Base-by-base conservation (phyloP, 495 filamentous ascomycete genomes). In the Trichoderma asperelloides region DNA sequence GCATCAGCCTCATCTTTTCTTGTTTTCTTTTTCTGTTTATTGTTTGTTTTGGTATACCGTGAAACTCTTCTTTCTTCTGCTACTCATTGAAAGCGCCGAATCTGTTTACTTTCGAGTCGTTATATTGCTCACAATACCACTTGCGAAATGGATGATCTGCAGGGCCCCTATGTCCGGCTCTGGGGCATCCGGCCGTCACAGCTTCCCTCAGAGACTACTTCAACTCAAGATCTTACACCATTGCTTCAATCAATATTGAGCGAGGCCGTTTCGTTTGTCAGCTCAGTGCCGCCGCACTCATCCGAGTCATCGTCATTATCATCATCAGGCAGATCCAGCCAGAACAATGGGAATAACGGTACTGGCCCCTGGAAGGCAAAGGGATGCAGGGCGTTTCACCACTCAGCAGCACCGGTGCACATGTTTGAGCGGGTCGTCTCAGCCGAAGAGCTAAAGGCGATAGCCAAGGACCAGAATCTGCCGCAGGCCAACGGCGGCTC, bases 201-300 rank as follows among this genome's bases (percentile, higher is more conserved):
- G 40, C 78, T 82, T 2, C 81, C 81, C 1, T 23, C 71, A 0
- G 65, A 70, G 6, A 66, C 66, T 28, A 74, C 75, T 6, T 60
- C 70, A 15, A 25, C 65, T 6, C 73, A 73, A 18, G 74, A 73
- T 33, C 71, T 84, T 2, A 71, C 70, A 37, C 74, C 77, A 0
- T 74, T 84, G 66, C 70, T 83, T 51, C 67, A 64, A 12, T 68
- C 77, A 12, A 76, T 82, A 27, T 77, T 91, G 11, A 67, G 73
- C 41, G 86, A 91, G 78, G 82, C 86, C 60, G 73, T 84, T 6
- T 77, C 79, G 9, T 85, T 89, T 70, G 78, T 87, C 69, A 79
- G 81, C 71, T 23, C 40, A 7, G 64, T 65, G 40, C 40, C 64
- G 8, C 47, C 21, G 21, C 47, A 51, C n/a, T 51, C 47, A 21